These are phyloP conservation scores for Neofusicoccum parvum DNA, from an alignment of 2,329 filamentous ascomycete genomes.

Conservation along the genomic window DNA sequence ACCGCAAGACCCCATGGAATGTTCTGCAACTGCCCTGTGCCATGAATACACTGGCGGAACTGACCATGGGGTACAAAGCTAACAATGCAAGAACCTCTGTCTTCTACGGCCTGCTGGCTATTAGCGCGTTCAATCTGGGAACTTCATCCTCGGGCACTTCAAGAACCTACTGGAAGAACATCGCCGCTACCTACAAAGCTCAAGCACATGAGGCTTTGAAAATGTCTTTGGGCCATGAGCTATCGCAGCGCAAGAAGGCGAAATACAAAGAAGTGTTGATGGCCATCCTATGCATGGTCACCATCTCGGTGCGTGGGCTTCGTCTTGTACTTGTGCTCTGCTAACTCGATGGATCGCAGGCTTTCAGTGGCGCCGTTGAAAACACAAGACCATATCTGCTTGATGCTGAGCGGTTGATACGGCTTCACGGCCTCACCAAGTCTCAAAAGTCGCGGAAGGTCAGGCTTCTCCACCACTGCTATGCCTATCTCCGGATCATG, in stretches of 20 bases:
- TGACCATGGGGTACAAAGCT: not conserved
- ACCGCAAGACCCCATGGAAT: constrained; percentile 27
- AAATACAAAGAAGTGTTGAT: constrained; percentile 51
- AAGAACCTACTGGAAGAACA: constrained; percentile 38
- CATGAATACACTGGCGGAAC: not conserved
- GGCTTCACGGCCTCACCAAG: constrained; percentile 41
- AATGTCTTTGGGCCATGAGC: constrained; percentile 38
- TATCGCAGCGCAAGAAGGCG: constrained; percentile 38
- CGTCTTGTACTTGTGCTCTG: not conserved
- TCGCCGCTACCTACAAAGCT: constrained; percentile 32
- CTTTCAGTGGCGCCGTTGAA: constrained; percentile 28
- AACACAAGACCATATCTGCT: constrained; percentile 41
- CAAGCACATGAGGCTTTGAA: constrained; percentile 38
- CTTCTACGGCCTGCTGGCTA: constrained; percentile 42
- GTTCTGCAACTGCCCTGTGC: constrained; percentile 23
- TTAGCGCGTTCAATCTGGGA: constrained; percentile 47
- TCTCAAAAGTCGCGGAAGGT: constrained; percentile 45
- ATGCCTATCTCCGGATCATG: constrained; percentile 49
- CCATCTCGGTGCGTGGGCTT: constrained; percentile 25
- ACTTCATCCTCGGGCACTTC: constrained; percentile 27
- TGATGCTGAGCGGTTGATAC: constrained; percentile 49
- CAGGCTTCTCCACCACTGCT: constrained; percentile 51
- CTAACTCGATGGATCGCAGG: constrained; percentile 10
- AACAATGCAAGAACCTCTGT: not conserved
- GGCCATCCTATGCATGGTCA: constrained; percentile 47